Conservation (phyloP, 192 early-diverging fungal genomes). For the Coemansia sp. region DNA sequence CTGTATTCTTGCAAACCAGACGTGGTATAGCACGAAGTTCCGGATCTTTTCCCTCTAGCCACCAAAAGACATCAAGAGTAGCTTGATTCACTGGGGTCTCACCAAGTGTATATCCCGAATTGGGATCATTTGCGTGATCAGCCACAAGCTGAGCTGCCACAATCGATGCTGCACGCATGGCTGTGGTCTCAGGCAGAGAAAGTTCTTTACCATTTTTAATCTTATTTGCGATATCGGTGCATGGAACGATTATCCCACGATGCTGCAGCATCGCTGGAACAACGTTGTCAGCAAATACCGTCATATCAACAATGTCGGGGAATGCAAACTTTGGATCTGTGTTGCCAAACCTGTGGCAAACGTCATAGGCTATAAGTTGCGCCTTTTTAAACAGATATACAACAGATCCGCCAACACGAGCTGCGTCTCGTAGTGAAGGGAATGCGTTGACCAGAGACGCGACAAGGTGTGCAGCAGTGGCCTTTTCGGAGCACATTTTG, state of each 20-base stretch:
- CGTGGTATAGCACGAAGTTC: constrained; percentile 61
- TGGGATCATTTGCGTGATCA: constrained; percentile 28
- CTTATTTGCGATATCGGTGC: constrained; percentile 53
- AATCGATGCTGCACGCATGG: constrained; percentile 73
- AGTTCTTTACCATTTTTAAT: constrained; percentile 54
- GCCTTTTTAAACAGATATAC: constrained; percentile 82
- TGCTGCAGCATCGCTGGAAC: constrained; percentile 69
- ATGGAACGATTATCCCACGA: constrained; percentile 56
- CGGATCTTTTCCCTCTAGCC: constrained; percentile 72
- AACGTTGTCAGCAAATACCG: constrained; percentile 77
- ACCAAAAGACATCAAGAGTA: constrained; percentile 70
- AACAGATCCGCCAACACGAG: constrained; percentile 49
- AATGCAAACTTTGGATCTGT: constrained; percentile 65
- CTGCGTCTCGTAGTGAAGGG: constrained; percentile 70
- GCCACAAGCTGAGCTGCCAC: constrained; percentile 66
- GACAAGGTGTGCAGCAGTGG: constrained; percentile 61
- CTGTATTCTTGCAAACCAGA: constrained; percentile 65
- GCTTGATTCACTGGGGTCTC: constrained; percentile 48
- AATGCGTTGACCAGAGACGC: constrained; percentile 64
- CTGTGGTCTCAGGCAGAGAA: constrained; percentile 56
- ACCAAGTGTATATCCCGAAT: constrained; percentile 27
- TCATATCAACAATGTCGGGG: constrained; percentile 64
- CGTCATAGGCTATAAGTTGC: constrained; percentile 67
- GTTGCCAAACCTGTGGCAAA: constrained; percentile 63
- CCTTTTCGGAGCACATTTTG: constrained; percentile 58